phyloP scores from a whole-genome alignment of 192 early-diverging fungal genomes.

The Entomortierella parvispora region DNA sequence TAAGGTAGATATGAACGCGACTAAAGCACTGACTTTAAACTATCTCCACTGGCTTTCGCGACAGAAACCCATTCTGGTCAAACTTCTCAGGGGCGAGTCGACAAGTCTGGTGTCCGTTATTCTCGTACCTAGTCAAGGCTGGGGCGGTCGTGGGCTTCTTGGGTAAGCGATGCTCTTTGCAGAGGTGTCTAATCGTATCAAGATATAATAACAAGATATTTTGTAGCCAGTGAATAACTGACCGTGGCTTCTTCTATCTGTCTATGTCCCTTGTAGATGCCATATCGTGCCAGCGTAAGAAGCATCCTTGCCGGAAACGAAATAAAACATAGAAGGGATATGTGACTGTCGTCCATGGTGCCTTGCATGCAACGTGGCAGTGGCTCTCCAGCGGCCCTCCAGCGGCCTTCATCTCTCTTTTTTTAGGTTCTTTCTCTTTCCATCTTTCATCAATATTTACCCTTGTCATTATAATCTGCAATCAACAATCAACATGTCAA shows the following conservation, averaged over 20 bases:
- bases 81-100: conserved; percentile 43
- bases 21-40: too few relatives aligned
- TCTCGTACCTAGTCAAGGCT: conserved; percentile 58
- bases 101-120: conserved; percentile 27
- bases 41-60: too few relatives aligned
- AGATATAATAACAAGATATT: not conserved
- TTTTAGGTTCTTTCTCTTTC: not conserved
- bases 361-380: not conserved
- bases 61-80: conserved; percentile 54
- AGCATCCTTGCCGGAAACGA: not conserved
- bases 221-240: not conserved
- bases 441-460: not conserved
- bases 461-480: not conserved
- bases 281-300: conserved; percentile 39
- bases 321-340: too few relatives aligned
- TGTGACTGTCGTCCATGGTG: not conserved
- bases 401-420: too few relatives aligned
- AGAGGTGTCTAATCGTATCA: too few relatives aligned
- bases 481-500: conserved; percentile 18
- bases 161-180: conserved; percentile 49
- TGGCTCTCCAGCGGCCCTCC: too few relatives aligned
- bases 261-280: conserved; percentile 14
- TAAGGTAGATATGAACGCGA: too few relatives aligned
- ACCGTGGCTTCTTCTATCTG: not conserved
- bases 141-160: conserved; percentile 63